Evolutionary conservation across 1,284 basidiomycete genomes (phyloP), one percentile per base, ranked within the genome.

Genomic region (Salmacisia buchloeana): DNA sequence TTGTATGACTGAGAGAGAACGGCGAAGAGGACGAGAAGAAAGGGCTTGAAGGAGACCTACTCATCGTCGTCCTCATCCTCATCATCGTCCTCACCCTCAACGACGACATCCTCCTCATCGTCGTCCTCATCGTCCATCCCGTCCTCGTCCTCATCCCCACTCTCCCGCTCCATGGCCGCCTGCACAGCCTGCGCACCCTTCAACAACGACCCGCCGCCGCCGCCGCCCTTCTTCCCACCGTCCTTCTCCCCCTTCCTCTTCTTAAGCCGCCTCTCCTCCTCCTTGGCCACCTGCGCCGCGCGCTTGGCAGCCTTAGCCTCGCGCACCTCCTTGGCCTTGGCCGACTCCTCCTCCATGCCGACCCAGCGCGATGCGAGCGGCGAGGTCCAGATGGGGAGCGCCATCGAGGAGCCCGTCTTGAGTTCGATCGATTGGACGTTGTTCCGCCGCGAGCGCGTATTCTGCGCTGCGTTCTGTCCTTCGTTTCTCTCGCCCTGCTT

Each of bases 351-450:
- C 41, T 64, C 49, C 59, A 59, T 59, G 1, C 64, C 64, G 29
- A 29, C 60, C 62, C 67, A 64, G 38, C 67, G 10, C 33, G 69
- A 54, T 63, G 66, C 85, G n/a, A 92, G 82, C 13, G 83, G 81
- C 75, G 88, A 89, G 46, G 84, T 86, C 92, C 92, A 98, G 71
- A 98, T 87, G 1, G 94, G 94, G 33, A 98, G 82, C 67, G 89
- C 87, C n/a, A 88, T 84, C 59, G 89, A 91, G 21, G 85, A 86
- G 69, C 87, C 90, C 2, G 92, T 96, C 83, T 98, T 98, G 83
- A 98, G 87, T 70, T 93, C 86, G 31, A 98, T 81, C 65, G 86
- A 88, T 74, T 96, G 91, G 57, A 98, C 83, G 78, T 97, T 97
- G 62, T 89, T 87, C 94, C 94, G 97, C 18, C 41, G 29, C 6